phyloP scores from a whole-genome alignment of 345 rosid species.

The Euphorbia lathyris region DNA sequence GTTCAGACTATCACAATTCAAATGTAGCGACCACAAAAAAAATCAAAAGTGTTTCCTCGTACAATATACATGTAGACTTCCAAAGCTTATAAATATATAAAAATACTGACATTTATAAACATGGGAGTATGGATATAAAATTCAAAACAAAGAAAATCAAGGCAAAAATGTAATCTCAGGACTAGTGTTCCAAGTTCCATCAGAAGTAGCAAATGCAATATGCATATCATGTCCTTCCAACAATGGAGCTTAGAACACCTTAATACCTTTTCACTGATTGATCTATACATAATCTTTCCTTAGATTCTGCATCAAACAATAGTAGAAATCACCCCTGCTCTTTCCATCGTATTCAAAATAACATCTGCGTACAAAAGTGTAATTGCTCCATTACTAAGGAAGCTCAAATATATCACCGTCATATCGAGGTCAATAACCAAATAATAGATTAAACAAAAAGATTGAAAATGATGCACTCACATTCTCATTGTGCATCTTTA shows the following conservation, averaged over 20 bases:
- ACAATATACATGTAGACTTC: slow-evolving; percentile 20
- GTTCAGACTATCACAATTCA: too few species aligned
- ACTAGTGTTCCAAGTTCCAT: slow-evolving; percentile 18
- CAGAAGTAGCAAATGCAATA: too few species aligned
- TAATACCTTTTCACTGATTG: background rate
- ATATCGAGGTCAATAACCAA: too few species aligned
- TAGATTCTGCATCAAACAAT: slow-evolving; percentile 16
- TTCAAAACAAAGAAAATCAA: slow-evolving; percentile 3
- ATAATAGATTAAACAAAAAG: background rate
- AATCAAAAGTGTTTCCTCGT: background rate
- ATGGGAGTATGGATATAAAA: background rate
- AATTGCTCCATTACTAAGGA: background rate
- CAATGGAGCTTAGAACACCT: slow-evolving; percentile 3
- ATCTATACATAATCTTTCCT: slow-evolving; percentile 23
- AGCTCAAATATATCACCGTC: background rate
- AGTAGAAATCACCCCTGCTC: slow-evolving; percentile 16
- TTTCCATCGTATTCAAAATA: slow-evolving; percentile 17
- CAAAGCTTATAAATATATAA: background rate
- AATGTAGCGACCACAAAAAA: background rate
- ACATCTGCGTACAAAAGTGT: slow-evolving; percentile 18
- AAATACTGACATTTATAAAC: background rate
- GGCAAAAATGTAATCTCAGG: slow-evolving; percentile 16
- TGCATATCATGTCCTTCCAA: slow-evolving; percentile 5
- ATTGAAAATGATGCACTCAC: slow-evolving; percentile 34
- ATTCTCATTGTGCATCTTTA: slow-evolving; percentile 19